Base-by-base conservation (phyloP, 768 basidiomycete genomes). In the Phaffia australis region DNA sequence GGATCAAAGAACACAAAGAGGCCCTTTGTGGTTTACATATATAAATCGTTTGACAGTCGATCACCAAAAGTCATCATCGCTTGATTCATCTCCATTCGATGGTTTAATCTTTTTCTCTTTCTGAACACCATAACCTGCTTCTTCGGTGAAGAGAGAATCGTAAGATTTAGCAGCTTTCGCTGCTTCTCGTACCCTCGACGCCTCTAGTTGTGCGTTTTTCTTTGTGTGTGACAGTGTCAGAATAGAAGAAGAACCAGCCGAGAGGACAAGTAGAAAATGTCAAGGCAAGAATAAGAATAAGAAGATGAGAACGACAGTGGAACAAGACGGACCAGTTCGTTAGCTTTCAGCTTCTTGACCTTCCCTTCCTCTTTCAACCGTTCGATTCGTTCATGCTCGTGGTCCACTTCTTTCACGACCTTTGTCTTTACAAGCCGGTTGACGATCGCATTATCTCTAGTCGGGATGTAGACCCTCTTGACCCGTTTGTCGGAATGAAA, bases 341-440 rank as follows among this genome's bases (percentile, higher is more conserved):
- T 82, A 54, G 82, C 84, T 73, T 91, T 90, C 63, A 79, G 78
- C 74, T 90, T 92, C 71, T 78, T 78, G 49, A 64, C 58, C 59
- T 72, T 71, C 0, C 75, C 75, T 63, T 75, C 74, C 16, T 71
- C 72, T 23, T 73, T 69, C 29, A 90, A 75, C 21, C 94, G 82
- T 35, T 90, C 91, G 30, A 89, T 78, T 27, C 81, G 81, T 71
- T 94, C 93, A 71, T 86, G 84, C 73, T 98, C 94, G 72, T 97
- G 93, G 72, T 98, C 89, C 27, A 95, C 70, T 47, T 82, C 81
- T 32, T 80, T 81, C 77, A 89, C 89, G 60, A 83, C 78, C 72
- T 93, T 97, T 18, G 93, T 97, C 79, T 94, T 95, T 77, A 89
- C 92, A 52, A 97, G 79, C 30, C 93, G 84, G 73, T 97, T 97